Conservation (phyloP, 371 early-diverging fungal genomes). For the Capillidium heterosporum region DNA sequence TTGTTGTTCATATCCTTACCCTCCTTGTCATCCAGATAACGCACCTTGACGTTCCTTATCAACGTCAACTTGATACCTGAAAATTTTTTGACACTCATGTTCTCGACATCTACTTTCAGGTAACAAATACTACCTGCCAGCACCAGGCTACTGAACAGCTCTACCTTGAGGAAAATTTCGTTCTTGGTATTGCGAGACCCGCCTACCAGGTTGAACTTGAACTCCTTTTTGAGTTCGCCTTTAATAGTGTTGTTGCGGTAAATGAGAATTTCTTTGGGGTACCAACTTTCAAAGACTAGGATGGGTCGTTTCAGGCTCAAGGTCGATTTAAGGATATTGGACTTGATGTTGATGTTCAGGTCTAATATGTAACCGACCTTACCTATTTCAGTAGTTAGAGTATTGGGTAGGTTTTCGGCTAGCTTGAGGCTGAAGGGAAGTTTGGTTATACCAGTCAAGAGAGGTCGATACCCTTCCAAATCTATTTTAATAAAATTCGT, state of each 20-base stretch:
- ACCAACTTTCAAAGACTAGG: slow-evolving; percentile 16
- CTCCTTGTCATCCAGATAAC: no score
- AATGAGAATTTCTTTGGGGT: slow-evolving; percentile 13
- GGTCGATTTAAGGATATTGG: slow-evolving; percentile 10
- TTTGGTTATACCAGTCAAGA: slow-evolving; percentile 14
- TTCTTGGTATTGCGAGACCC: slow-evolving; percentile 14
- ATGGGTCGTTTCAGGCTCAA: slow-evolving; percentile 12
- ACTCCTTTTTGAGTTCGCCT: slow-evolving; percentile 13
- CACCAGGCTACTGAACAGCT: slow-evolving; percentile 15
- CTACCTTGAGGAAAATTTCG: no score
- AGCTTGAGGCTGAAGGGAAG: slow-evolving; percentile 15
- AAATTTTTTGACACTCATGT: slow-evolving; percentile 15
- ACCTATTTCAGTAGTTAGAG: not conserved
- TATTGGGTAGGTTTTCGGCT: slow-evolving; percentile 12
- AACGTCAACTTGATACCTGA: no score
- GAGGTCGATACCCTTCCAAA: slow-evolving; percentile 14
- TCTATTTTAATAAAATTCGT: slow-evolving; percentile 6
- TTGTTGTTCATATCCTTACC: no score
- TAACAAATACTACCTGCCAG: slow-evolving; percentile 16
- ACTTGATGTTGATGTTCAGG: slow-evolving; percentile 9
- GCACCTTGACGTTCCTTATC: no score
- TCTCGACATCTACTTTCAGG: slow-evolving; percentile 14
- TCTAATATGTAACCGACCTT: not conserved
- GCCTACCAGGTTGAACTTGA: slow-evolving; percentile 17
- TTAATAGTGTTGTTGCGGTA: slow-evolving; percentile 13